Evolutionary conservation across 176 grass and related monocot genomes (phyloP).

Genomic region (Oryza punctata): DNA sequence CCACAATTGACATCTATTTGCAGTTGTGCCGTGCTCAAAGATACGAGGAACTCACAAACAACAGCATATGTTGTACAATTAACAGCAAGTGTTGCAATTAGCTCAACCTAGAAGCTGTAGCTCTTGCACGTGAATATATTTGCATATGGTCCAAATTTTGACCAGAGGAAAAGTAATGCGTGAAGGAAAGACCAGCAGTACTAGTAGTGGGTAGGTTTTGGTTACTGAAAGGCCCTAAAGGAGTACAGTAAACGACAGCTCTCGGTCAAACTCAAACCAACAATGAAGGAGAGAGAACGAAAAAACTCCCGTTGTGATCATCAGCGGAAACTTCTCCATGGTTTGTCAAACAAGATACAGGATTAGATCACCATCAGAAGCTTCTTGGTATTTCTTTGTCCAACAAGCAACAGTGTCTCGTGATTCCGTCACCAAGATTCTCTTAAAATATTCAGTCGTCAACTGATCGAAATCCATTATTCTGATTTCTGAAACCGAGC

Average conservation of each 20-base stretch:
- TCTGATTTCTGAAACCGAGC: not conserved
- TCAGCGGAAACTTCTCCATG: not conserved
- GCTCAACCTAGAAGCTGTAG: not conserved
- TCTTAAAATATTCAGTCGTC: not conserved
- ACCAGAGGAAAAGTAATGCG: not conserved
- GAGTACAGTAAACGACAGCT: not conserved
- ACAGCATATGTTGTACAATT: not conserved
- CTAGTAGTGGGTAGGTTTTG: not conserved
- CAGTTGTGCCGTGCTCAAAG: not conserved
- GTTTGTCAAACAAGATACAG: not conserved
- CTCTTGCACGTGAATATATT: slow-evolving; percentile 12
- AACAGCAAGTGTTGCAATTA: not conserved
- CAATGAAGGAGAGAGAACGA: not conserved
- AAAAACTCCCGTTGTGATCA: not conserved
- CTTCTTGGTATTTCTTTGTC: slow-evolving; percentile 4
- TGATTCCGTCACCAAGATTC: not conserved
- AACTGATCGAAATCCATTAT: not conserved
- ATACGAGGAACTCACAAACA: not conserved
- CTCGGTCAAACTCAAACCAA: not conserved
- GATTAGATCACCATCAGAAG: not conserved
- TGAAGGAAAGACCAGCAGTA: not conserved
- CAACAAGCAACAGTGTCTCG: slow-evolving; percentile 20
- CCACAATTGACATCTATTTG: not conserved
- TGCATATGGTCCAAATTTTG: not conserved
- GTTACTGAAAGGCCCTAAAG: not conserved